Evolutionary conservation across 2,329 filamentous ascomycete species (phyloP).

Genomic region (Pezicula carpinea): DNA sequence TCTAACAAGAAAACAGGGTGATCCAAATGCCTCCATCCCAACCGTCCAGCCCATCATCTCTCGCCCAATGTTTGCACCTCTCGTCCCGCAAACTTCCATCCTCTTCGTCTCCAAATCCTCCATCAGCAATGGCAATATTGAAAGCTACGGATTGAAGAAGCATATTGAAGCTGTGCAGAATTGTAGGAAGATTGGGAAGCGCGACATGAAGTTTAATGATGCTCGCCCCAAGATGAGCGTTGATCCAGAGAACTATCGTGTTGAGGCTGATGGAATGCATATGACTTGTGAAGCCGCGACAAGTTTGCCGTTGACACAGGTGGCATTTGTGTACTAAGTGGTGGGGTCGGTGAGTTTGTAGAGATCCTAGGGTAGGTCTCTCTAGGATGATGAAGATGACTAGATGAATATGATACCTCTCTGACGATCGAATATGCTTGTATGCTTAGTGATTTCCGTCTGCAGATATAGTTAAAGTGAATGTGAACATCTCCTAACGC

Average conservation of each 20-base stretch:
- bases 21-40: conserved; percentile 79
- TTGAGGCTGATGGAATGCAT: conserved; percentile 75
- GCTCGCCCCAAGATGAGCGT: conserved; percentile 81
- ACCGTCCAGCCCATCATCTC: conserved; percentile 81
- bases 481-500: too few species aligned
- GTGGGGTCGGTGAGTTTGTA: not conserved
- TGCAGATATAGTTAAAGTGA: too few species aligned
- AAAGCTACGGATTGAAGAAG: conserved; percentile 72
- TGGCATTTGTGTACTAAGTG: conserved; percentile 66
- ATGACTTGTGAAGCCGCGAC: conserved; percentile 70
- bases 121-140: conserved; percentile 60
- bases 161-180: conserved; percentile 74
- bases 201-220: conserved; percentile 88
- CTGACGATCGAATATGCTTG: too few species aligned
- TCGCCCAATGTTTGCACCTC: conserved; percentile 78
- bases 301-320: conserved; percentile 70
- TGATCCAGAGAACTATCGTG: conserved; percentile 84
- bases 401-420: too few species aligned
- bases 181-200: conserved; percentile 73
- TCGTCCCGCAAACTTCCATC: conserved; percentile 68
- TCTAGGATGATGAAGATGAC: too few species aligned
- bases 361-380: not conserved
- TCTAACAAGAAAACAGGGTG: conserved; percentile 48
- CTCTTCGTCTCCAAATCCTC: conserved; percentile 78
- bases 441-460: too few species aligned